Evolutionary conservation across 148 eudicot genomes (phyloP).

Genomic region (Mesembryanthemum crystallinum): DNA sequence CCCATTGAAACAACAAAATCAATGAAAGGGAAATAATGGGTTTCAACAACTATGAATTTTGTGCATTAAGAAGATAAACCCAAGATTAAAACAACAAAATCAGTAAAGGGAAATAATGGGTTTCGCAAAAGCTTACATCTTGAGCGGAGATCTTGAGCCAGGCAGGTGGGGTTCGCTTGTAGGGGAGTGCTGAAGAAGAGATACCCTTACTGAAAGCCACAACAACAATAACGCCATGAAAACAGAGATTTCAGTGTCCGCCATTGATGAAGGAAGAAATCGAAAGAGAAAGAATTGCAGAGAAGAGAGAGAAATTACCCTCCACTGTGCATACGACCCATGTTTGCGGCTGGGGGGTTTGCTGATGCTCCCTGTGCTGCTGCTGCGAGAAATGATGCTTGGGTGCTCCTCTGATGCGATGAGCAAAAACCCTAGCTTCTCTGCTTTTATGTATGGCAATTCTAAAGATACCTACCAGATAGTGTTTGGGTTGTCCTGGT

Average conservation of each 20-base stretch:
- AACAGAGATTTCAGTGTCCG: too few species aligned
- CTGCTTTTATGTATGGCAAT: too few species aligned
- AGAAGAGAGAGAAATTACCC: slow-evolving; percentile 15
- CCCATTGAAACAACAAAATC: too few species aligned
- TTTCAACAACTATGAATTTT: too few species aligned
- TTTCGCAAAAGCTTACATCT: slow-evolving; percentile 7
- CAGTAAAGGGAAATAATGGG: background rate
- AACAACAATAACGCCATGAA: background rate
- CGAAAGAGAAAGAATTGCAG: background rate
- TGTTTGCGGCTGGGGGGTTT: background rate
- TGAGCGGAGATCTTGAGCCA: slow-evolving; percentile 34
- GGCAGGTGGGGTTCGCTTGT: slow-evolving; percentile 26
- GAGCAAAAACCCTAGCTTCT: too few species aligned
- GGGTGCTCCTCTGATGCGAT: too few species aligned
- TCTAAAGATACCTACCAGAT: too few species aligned
- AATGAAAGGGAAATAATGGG: too few species aligned
- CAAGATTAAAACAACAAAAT: background rate
- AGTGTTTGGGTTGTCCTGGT: too few species aligned
- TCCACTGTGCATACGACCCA: slow-evolving; percentile 35
- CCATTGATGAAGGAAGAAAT: background rate
- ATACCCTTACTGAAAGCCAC: slow-evolving; percentile 29
- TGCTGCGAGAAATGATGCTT: too few species aligned
- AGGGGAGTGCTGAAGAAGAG: slow-evolving; percentile 26
- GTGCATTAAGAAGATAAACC: too few species aligned
- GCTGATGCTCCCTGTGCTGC: background rate